Evolutionary conservation across 257 asterid genomes (phyloP).

Genomic region (Solanum peruvianum): DNA sequence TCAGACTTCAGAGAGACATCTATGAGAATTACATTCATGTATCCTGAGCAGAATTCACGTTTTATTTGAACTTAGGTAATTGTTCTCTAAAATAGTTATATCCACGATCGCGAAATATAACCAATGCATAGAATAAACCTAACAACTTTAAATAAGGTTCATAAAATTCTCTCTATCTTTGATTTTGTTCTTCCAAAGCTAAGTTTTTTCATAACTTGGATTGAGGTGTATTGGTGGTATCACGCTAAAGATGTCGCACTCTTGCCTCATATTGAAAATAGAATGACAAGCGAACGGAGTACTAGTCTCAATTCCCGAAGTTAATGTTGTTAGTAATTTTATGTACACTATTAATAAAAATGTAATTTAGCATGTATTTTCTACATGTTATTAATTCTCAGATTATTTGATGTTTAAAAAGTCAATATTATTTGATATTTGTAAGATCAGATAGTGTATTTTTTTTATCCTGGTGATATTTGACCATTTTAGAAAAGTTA

Average conservation of each 20-base stretch:
- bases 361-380: too few relatives aligned
- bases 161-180: neutral
- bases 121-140: neutral
- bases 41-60: slow-evolving; percentile 21
- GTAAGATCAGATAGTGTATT: too few relatives aligned
- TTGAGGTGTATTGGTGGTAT: too few relatives aligned
- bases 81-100: neutral
- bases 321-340: neutral
- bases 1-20: slow-evolving; percentile 23
- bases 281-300: neutral
- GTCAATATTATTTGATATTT: too few relatives aligned
- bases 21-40: slow-evolving; percentile 27
- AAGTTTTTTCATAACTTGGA: too few relatives aligned
- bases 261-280: neutral
- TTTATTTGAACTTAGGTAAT: too few relatives aligned
- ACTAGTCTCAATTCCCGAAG: neutral
- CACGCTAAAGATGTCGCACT: too few relatives aligned
- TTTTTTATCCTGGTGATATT: too few relatives aligned
- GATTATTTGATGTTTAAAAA: too few relatives aligned
- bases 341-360: neutral
- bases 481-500: too few relatives aligned
- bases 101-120: accelerated
- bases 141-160: neutral
- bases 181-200: neutral
- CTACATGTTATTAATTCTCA: too few relatives aligned